Evolutionary conservation across 441 rosid genomes (phyloP).

Genomic region (Arabidopsis hybrid): DNA sequence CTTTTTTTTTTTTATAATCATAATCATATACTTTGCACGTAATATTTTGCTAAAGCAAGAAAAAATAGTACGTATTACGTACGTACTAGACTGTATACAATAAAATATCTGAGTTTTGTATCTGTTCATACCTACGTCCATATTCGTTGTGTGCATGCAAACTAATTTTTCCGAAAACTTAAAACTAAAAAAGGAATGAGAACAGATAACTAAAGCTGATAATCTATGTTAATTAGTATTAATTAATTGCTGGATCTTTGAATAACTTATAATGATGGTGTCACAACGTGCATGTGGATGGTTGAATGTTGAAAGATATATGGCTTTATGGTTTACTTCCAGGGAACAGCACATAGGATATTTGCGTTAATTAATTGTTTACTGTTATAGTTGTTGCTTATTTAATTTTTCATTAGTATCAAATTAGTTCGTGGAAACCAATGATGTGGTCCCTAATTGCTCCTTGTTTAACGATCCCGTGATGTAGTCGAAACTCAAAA

Average conservation of each 20-base stretch:
- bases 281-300: conserved; percentile 54
- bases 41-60: conserved; percentile 33
- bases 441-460: conserved; percentile 67
- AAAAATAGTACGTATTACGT: conserved; percentile 16
- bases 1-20: too few species aligned
- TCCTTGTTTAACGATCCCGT: conserved; percentile 37
- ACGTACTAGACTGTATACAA: conserved; percentile 1
- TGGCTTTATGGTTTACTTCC: conserved; percentile 46
- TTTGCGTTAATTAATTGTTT: conserved; percentile 25
- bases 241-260: conserved; percentile 19
- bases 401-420: conserved; percentile 11
- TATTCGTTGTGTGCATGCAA: conserved; percentile 31
- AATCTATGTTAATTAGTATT: conserved; percentile 42
- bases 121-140: conserved; percentile 13
- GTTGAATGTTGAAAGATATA: conserved; percentile 45
- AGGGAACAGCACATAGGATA: conserved; percentile 47
- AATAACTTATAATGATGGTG: conserved; percentile 49
- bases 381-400: conserved; percentile 14
- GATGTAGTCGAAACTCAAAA: conserved; percentile 44
- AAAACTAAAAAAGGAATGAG: conserved; percentile 12
- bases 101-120: conserved; percentile 25
- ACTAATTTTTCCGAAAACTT: background rate
- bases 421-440: conserved; percentile 46
- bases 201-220: conserved; percentile 26
- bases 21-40: conserved; percentile 38